Evolutionary conservation across 257 asterid species (phyloP).

Genomic region (Lycium barbarum): DNA sequence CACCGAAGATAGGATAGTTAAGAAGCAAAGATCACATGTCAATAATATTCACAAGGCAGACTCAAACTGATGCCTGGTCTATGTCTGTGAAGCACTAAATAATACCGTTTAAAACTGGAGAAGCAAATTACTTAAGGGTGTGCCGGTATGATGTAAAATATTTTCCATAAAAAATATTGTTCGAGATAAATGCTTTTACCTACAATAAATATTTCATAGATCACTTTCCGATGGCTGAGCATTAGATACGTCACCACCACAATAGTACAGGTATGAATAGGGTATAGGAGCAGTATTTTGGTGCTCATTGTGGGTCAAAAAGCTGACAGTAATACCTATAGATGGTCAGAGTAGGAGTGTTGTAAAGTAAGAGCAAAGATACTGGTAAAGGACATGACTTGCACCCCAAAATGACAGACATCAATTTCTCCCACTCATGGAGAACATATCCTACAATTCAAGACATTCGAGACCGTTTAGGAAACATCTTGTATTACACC

Average conservation of each 20-base stretch:
- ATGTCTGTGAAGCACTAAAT: not conserved
- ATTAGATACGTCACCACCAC: not conserved
- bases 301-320: not conserved
- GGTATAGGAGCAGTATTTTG: not conserved
- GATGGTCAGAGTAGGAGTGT: not conserved
- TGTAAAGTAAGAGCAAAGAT: not conserved
- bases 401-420: not conserved
- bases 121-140: not conserved
- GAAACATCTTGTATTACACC: not conserved
- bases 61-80: not conserved
- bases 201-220: not conserved
- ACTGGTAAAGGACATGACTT: not conserved
- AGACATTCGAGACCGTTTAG: not conserved
- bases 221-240: not conserved
- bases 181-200: not conserved
- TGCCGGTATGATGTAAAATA: not conserved
- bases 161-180: not conserved
- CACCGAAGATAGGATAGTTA: slow-evolving; percentile 42
- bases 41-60: slow-evolving; percentile 6
- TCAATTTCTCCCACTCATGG: not conserved
- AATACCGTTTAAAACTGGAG: slow-evolving; percentile 8
- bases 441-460: not conserved
- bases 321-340: not conserved
- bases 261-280: not conserved
- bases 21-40: slow-evolving; percentile 23